Evolutionary conservation across 257 asterid genomes (phyloP), one percentile per base, ranked within the genome.

Genomic region (Parsonsia alboflavescens): DNA sequence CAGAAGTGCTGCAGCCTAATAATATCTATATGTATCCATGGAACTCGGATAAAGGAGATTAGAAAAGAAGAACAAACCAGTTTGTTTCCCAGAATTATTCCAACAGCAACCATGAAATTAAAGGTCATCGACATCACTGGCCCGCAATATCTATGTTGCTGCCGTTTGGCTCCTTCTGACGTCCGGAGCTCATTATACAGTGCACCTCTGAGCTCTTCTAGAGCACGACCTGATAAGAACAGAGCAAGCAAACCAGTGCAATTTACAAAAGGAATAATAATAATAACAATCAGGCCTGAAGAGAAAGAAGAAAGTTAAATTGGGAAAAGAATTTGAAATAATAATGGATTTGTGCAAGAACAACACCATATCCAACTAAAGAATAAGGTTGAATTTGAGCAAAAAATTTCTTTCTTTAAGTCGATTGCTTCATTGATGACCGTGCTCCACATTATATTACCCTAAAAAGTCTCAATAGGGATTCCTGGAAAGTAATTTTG

Each of bases 151-250:
- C 91, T 83, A 48, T 87, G 97, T 45, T 91, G 97, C 52, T 88
- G 97, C 26, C 95, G 90, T 85, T 84, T 91, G 36, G 98, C 97
- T 15, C 95, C 96, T 71, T 91, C 98, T 10, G 96, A 84, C 7
- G 92, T 88, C 70, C 96, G 86, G 50, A 93, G 86, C 84, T 93
- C 96, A 24, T 87, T 89, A 48, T 85, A 88, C 17, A 89, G 83
- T 19, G 93, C 78, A 72, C 93, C 81, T 84, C 97, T 79, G 79
- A 93, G 85, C 69, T 89, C 98, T 85, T 93, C 98, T 90, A 93
- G 54, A 15, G 93, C 88, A 48, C 93, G 88, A n/a, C 90, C 97
- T 93, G 80, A 30, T 70, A 17, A 45, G 71, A 36, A 15, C 21
- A 62, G 36, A 63, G 67, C 63, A 73, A 50, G 30, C 21, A 13